Base-by-base conservation (phyloP, 2,329 filamentous ascomycete species). In the Stachybotrys elegans region DNA sequence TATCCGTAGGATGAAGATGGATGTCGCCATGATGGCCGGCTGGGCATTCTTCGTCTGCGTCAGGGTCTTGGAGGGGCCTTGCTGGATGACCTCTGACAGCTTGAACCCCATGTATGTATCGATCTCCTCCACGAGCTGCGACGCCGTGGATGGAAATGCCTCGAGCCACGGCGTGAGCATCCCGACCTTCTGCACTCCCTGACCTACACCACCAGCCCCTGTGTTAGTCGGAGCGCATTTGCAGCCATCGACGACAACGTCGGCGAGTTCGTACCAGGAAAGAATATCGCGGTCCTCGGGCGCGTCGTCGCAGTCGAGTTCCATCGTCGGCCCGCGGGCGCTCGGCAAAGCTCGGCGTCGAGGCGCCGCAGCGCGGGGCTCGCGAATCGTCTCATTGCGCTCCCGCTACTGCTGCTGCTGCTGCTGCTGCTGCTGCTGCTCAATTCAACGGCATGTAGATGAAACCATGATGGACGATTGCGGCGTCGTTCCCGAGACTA, bases 1-100 rank as follows among this genome's bases (percentile, higher is more conserved):
- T 48, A 96, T 83, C 44, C 88, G 84, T 43, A 96, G 76, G 58
- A 96, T 94, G 47, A 95, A 78, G 59, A 96, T 83, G 22, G 88
- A 94, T 4, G 89, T 93, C 13, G 90, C 88, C 89, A 97, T 95
- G 65, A 96, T 95, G 56, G 92, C 91, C 2, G 92, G 92, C 65
- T 97, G 92, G 4, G 92, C 87, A 61, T 95, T 91, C 51, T 86
- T 81, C 5, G 92, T 96, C 45, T 81, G 78, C 32, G 88, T 94
- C 44, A 97, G 79, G 42, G 75, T 69, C 44, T 80, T 81, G 54
- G 86, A 88, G 2, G 92, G 87, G 0, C 92, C 91, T 22, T 87
- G 73, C 47, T 84, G 81, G 54, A 96, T 95, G 47, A 92, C 76
- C 21, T 76, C 73, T 31, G 88, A 90, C 45, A 97, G 76, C 50